Evolutionary conservation across 2,329 filamentous ascomycete genomes (phyloP), one percentile per base, ranked within the genome.

Genomic region (Decorospora gaudefroyi): DNA sequence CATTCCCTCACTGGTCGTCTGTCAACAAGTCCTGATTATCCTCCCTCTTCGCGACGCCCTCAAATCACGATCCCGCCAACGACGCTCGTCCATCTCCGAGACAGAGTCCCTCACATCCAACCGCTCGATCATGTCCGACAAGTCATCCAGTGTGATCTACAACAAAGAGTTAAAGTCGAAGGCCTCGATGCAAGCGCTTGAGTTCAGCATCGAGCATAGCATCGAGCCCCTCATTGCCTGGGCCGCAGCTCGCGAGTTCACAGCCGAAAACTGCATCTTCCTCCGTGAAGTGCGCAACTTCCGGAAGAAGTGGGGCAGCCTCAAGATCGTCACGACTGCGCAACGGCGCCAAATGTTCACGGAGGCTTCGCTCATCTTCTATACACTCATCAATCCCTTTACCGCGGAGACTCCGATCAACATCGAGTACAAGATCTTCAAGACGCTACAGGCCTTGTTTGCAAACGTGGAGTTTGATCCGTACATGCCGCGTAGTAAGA

Each of bases 401-500:
- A 69, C 67, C 3, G 67, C 67, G 10, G 67, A 69, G 34, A 59
- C 57, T 3, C 65, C 67, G 1, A 69, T 70, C 58, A 70, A 70
- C 42, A 69, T 70, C 42, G 67, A 69, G 25, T 70, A 69, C 59
- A 70, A 69, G 47, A 57, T 69, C 43, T 69, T 69, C 62, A 68
- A 67, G 25, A 54, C 51, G 6, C 51, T 70, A 6, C 67, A 70
- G 29, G 39, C 40, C 16, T 54, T 55, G 3, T 70, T 70, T 26
- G 53, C 62, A 1, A 57, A 48, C 15, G 54, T 70, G 16, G 65
- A 69, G 22, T 70, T 65, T 38, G 66, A 70, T 26, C 67, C 67
- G 1, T 70, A 69, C 15, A 61, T 61, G 58, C 62, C 65, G 3
- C 55, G 55, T 16, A 58, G 52, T 30, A 36, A 42, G 15, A 62